These are phyloP conservation scores for Triticum timopheevii DNA, from an alignment of 176 grass and related monocot species.

Conservation along the genomic window DNA sequence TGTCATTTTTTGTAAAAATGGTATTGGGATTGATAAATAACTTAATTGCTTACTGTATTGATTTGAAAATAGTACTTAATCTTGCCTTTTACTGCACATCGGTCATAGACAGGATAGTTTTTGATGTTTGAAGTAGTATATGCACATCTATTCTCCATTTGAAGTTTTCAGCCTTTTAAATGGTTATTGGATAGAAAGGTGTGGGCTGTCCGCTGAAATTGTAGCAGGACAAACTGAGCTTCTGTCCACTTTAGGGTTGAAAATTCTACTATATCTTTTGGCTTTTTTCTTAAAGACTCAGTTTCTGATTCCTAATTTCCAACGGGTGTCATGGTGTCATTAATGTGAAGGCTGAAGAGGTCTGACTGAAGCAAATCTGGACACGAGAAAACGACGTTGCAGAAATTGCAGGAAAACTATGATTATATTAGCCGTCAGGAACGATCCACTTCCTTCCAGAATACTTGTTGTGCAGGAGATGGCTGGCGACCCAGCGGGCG, in stretches of 20 bases:
- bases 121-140: neutral
- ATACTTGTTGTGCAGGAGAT: too few species aligned
- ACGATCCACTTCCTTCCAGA: too few species aligned
- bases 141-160: neutral
- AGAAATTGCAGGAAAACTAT: constrained; percentile 2
- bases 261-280: neutral
- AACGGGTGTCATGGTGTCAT: neutral
- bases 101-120: neutral
- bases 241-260: neutral
- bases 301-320: neutral
- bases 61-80: neutral
- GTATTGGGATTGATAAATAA: neutral
- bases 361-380: constrained; percentile 16
- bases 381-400: constrained; percentile 33
- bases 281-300: neutral
- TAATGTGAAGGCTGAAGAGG: neutral
- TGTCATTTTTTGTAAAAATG: neutral
- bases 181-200: neutral
- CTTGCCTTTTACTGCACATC: neutral
- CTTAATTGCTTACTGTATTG: neutral
- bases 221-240: neutral
- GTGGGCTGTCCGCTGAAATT: neutral
- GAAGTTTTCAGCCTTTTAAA: neutral
- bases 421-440: constrained; percentile 36
- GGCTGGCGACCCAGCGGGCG: too few species aligned